Conservation (phyloP, 2,329 filamentous ascomycete species). For the Alternaria sp. region DNA sequence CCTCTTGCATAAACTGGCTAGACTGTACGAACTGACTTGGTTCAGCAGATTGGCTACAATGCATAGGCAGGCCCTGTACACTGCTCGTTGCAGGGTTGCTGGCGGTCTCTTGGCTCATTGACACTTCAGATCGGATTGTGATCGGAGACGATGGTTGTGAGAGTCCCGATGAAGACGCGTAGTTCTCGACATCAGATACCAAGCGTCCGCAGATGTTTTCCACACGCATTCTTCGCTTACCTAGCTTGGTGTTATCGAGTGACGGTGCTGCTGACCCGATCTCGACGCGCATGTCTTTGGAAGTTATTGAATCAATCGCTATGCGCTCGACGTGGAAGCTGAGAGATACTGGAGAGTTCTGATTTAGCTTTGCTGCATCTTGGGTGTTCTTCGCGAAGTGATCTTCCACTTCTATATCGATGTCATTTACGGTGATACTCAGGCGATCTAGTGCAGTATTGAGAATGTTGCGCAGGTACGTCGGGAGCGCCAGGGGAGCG, state of each 20-base stretch:
- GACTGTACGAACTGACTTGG: background rate
- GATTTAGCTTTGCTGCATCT: conserved; percentile 59
- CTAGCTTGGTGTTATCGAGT: conserved; percentile 60
- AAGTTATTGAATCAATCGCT: conserved; percentile 69
- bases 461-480: conserved; percentile 75
- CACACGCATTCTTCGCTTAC: conserved; percentile 72
- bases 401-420: conserved; percentile 72
- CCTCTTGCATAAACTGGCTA: conserved; percentile 1
- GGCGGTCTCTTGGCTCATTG: conserved; percentile 26
- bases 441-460: conserved; percentile 78
- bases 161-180: conserved; percentile 67
- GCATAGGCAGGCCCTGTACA: background rate
- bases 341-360: conserved; percentile 66
- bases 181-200: conserved; percentile 73
- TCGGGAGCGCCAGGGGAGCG: conserved; percentile 72
- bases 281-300: conserved; percentile 37
- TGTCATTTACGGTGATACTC: conserved; percentile 70
- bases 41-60: background rate
- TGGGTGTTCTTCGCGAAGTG: conserved; percentile 60
- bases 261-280: conserved; percentile 22
- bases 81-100: conserved; percentile 32
- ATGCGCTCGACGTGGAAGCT: conserved; percentile 72
- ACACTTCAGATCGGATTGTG: conserved; percentile 56
- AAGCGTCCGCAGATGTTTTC: conserved; percentile 70
- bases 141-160: conserved; percentile 68